phyloP scores from a whole-genome alignment of 2,329 filamentous ascomycete genomes.

The Beauveria scarabaeidicola region DNA sequence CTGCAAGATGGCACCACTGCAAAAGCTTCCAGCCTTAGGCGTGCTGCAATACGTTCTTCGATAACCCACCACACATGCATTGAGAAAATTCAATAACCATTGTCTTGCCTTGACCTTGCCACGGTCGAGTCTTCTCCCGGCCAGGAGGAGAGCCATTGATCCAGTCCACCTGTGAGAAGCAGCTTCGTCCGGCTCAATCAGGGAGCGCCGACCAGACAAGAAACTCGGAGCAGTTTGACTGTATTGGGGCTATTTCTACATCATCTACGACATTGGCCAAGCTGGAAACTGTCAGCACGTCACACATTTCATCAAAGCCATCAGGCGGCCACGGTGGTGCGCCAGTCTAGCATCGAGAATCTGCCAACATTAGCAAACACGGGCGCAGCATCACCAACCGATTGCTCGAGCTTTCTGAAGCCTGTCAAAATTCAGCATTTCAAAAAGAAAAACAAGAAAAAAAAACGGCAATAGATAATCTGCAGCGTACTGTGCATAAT shows the following conservation, averaged over 20 bases:
- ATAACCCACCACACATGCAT: not conserved
- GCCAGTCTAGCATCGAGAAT: not conserved
- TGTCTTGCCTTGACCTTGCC: no score
- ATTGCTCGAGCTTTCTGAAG: not conserved
- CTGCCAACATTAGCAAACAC: slow-evolving; percentile 9
- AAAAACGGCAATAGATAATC: not conserved
- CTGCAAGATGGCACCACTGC: not conserved
- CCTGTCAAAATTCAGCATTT: slow-evolving; percentile 4
- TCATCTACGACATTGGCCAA: no score
- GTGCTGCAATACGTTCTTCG: not conserved
- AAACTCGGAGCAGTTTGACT: no score
- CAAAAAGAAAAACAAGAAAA: not conserved
- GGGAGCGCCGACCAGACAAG: no score
- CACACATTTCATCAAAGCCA: not conserved
- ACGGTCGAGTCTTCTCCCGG: no score
- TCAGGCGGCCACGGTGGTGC: not conserved
- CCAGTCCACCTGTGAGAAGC: no score
- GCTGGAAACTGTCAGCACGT: not conserved
- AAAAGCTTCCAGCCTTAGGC: no score
- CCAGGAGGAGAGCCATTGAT: no score
- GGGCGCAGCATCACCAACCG: not conserved
- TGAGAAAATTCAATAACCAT: no score
- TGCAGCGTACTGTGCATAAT: slow-evolving; percentile 7
- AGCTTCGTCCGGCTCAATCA: no score
- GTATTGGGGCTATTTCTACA: no score